Evolutionary conservation across 192 early-diverging fungal genomes (phyloP), one percentile per base, ranked within the genome.

Genomic region (Dimargaris verticillata): DNA sequence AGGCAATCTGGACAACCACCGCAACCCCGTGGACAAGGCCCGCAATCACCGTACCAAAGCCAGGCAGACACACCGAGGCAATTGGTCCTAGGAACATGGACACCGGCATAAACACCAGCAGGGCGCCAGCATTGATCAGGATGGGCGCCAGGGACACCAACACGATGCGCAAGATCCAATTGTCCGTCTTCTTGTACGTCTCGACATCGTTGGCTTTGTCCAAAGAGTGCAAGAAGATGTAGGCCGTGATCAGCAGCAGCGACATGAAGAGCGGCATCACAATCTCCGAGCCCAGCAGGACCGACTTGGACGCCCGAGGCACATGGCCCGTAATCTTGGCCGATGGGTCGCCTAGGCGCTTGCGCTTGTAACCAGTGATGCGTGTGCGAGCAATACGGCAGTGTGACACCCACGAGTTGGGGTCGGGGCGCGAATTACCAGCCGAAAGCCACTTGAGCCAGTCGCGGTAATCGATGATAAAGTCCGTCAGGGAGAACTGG

Each of bases 381-480:
- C 80, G 75, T 47, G 84, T 85, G 25, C 85, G 75, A 22, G 80
- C 72, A 12, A 78, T 66, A 18, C 83, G 81, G 66, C 81, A 84
- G 68, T 89, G 80, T 49, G 76, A 74, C 51, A 89, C 84, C 87
- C 87, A 89, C 61, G 87, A 89, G 66, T 82, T 84, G 63, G 74
- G 73, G 68, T 87, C 83, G 0, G 85, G 68, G 46, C 78, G 73
- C 54, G 83, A 83, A 64, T 89, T 89, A 47, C 87, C 86, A 6
- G 84, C 76, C n/a, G 82, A 85, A 49, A 92, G 71, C 87, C 89
- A 92, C 57, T 80, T 78, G 62, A 92, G 69, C 72, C 82, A 88
- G 66, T 86, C 84, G 45, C 76, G 80, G 66, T 88, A 92, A 65
- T 92, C 89, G 9, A 83, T 61, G 64, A 89, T 73, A 66, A 90